These are phyloP conservation scores for Komagataella populi DNA, from an alignment of 805 yeast genomes.

Conservation along the genomic window DNA sequence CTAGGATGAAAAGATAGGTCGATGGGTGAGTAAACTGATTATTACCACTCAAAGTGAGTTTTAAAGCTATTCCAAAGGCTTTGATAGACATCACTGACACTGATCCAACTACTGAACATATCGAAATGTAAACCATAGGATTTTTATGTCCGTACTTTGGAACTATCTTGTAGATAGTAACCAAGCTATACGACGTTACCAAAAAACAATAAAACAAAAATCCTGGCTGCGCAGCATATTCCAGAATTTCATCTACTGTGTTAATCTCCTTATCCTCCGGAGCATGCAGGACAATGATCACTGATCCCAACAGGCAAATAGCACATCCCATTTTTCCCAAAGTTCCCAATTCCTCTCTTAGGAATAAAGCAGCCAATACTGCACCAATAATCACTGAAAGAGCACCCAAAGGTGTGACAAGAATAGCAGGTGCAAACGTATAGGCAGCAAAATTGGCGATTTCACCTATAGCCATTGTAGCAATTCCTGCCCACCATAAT, in stretches of 20 bases:
- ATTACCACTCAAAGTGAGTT: conserved; percentile 70
- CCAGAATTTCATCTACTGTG: conserved; percentile 79
- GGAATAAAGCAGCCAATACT: conserved; percentile 70
- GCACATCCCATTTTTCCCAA: conserved; percentile 91
- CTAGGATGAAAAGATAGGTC: conserved; percentile 67
- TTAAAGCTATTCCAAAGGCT: conserved; percentile 86
- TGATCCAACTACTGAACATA: conserved; percentile 84
- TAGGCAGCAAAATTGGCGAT: conserved; percentile 89
- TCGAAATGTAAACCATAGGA: conserved; percentile 82
- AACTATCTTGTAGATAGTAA: conserved; percentile 75
- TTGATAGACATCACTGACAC: conserved; percentile 85
- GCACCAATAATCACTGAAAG: conserved; percentile 86
- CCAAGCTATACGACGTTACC: conserved; percentile 55
- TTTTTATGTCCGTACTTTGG: conserved; percentile 68
- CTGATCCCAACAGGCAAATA: conserved; percentile 76
- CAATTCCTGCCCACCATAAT: conserved; percentile 89
- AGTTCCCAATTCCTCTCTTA: conserved; percentile 78
- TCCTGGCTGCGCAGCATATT: conserved; percentile 67
- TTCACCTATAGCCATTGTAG: conserved; percentile 85
- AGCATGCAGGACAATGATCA: conserved; percentile 80
- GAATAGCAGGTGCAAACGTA: conserved; percentile 87
- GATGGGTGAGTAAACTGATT: conserved; percentile 80
- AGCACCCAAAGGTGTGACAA: conserved; percentile 89
- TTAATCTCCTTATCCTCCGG: conserved; percentile 86
- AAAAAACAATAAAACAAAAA: conserved; percentile 52